These are phyloP conservation scores for Hsuehochloa calcarea DNA, from an alignment of 176 grass and related monocot species.

Conservation along the genomic window DNA sequence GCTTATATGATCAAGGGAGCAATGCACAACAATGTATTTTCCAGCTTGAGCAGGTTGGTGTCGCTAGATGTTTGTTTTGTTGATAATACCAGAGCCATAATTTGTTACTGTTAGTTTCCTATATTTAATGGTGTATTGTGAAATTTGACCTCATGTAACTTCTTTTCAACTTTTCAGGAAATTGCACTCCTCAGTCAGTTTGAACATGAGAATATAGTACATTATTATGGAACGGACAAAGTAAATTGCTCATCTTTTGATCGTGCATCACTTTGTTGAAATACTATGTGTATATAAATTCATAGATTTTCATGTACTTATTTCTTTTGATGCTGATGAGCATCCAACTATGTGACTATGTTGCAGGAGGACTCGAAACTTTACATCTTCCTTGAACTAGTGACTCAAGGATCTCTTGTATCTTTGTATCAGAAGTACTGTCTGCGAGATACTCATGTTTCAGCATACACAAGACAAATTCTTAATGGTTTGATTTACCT, in stretches of 20 bases:
- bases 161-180: slow-evolving; percentile 63
- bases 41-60: slow-evolving; percentile 90
- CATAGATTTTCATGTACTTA: neutral
- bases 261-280: neutral
- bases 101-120: slow-evolving; percentile 9
- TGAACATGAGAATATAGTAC: slow-evolving; percentile 98
- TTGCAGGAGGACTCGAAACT: slow-evolving; percentile 88
- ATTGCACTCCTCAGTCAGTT: slow-evolving; percentile 95
- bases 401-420: slow-evolving; percentile 96
- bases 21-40: slow-evolving; percentile 80
- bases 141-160: slow-evolving; percentile 11
- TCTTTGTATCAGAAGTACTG: slow-evolving; percentile 78
- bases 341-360: slow-evolving; percentile 17
- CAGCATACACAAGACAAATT: slow-evolving; percentile 90
- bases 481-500: slow-evolving; percentile 86
- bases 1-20: slow-evolving; percentile 77
- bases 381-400: slow-evolving; percentile 91
- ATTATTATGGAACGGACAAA: slow-evolving; percentile 98
- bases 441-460: slow-evolving; percentile 77
- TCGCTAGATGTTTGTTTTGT: neutral
- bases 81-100: neutral
- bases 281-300: neutral
- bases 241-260: slow-evolving; percentile 47
- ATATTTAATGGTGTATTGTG: slow-evolving; percentile 13
- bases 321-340: slow-evolving; percentile 14